Base-by-base conservation (phyloP, 2,329 filamentous ascomycete genomes). In the Venturiaceae sp. region DNA sequence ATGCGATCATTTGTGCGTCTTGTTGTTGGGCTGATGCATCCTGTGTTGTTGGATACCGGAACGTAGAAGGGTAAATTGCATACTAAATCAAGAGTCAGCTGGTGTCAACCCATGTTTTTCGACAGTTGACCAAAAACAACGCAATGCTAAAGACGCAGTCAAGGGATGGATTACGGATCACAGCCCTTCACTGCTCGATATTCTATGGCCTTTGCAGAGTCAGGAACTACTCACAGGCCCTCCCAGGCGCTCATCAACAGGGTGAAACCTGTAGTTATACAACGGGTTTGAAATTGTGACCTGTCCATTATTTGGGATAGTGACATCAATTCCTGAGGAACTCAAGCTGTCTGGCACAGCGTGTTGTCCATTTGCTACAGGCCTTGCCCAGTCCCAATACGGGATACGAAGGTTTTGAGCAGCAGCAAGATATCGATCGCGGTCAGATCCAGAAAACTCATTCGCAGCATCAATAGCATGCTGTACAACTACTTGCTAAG, bases 231-330 rank as follows among this genome's bases (percentile, higher is more conserved):
- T 71, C 71, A 87, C 85, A 3, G 84, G 84, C 39, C 81, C 79
- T 32, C 80, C 77, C 61, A 89, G 80, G 32, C 83, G 81, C 3
- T 77, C 74, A 30, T 73, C 69, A 16, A 86, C 75, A 0, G 85
- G 83, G 53, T 75, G 71, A 53, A 74, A 76, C 57, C 60, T 70
- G 66, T 77, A 79, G 52, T 67, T 71, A 67, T 74, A 77, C 33
- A 79, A 68, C 3, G 77, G 77, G 65, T 79, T 79, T 57, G 65
- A 23, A 50, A 79, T 72, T 9, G 64, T 69, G 19, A 50, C 44
- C 39, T 66, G 47, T 14, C n/a, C 13, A 30, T 72, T 72, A 28
- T 64, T 63, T 2, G 72, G 70, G 14, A 67, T 72, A 33, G 68
- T 74, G 39, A 76, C 66, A 26, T 61, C 53, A 21, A 78, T 68